phyloP scores from a whole-genome alignment of 495 filamentous ascomycete genomes.

The Immersiella caudata region DNA sequence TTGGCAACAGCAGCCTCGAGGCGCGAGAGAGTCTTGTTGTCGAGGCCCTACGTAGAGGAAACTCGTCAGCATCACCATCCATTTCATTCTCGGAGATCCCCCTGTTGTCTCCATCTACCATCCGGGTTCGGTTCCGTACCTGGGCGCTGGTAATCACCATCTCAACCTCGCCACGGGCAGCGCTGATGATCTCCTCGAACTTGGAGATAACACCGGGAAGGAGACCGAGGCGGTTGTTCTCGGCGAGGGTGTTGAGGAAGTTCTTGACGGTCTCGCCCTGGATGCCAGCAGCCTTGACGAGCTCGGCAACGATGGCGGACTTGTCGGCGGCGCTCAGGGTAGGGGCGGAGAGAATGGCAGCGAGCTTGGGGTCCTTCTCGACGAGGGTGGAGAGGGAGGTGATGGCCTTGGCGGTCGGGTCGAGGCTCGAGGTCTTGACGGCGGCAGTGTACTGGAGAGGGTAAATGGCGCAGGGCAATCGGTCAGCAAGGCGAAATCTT shows the following conservation, averaged over 20 bases:
- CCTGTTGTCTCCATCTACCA: neutral
- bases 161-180: constrained; percentile 89
- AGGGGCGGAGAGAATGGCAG: constrained; percentile 72
- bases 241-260: constrained; percentile 84
- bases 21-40: constrained; percentile 78
- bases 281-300: constrained; percentile 73
- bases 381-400: constrained; percentile 68
- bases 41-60: constrained; percentile 67
- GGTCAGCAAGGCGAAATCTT: constrained; percentile 2
- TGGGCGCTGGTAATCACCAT: constrained; percentile 84
- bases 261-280: constrained; percentile 86
- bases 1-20: constrained; percentile 88
- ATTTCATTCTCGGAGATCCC: neutral
- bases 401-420: constrained; percentile 76
- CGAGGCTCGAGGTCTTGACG: constrained; percentile 81
- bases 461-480: constrained; percentile 39
- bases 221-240: constrained; percentile 91
- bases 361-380: constrained; percentile 79
- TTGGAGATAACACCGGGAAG: constrained; percentile 83
- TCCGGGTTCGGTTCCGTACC: constrained; percentile 55
- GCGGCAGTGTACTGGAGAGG: constrained; percentile 83
- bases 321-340: constrained; percentile 79
- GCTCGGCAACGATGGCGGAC: constrained; percentile 76
- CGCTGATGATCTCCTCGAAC: constrained; percentile 84
- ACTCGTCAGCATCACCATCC: neutral